Evolutionary conservation across 2,329 filamentous ascomycete genomes (phyloP), one percentile per base, ranked within the genome.

Genomic region (Pezicula rhizophila): DNA sequence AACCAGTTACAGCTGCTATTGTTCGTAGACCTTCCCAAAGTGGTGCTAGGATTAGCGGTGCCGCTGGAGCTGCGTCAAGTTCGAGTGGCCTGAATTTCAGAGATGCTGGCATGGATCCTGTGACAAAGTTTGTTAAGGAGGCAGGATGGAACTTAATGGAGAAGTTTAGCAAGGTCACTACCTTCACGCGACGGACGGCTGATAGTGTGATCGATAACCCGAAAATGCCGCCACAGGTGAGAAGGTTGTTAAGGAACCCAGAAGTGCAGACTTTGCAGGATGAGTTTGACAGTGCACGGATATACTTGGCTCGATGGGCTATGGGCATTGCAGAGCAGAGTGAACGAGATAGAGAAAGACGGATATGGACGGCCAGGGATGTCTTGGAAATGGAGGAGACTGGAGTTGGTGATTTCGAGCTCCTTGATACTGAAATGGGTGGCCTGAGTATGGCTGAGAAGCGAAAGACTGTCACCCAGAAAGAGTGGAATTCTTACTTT

Each of bases 311-410:
- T 18, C 79, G 93, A 54, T 99, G 93, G 93, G 93, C 93, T 2
- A 97, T 99, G 93, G 90, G 90, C 7, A 96, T 99, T 55, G 91
- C 93, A 0, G 95, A 99, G 66, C 93, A 99, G 70, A 92, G 91
- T 60, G 93, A 99, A 63, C 78, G 83, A 35, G 93, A 99, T 60
- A 76, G 85, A 20, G 87, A 83, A 45, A 86, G 91, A 66, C 77
- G 91, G 42, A 91, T 96, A 62, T 99, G 90, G 87, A 96, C 91
- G 0, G 92, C 89, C 1, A 84, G 84, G 55, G 93, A 99, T 68
- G 86, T 96, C 4, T 75, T 97, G 60, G 91, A 95, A 60, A 86
- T 95, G 65, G 95, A 99, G 65, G 87, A 96, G 56, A 96, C 89
- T 26, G 89, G 90, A 52, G 88, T 99, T 1, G 95, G 93, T 6